A percentile compares a stretch with the other conserved stretches of the same genome.
phyloP scores from a whole-genome alignment of 1,284 basidiomycete genomes.

The Rhodotorula sp. region DNA sequence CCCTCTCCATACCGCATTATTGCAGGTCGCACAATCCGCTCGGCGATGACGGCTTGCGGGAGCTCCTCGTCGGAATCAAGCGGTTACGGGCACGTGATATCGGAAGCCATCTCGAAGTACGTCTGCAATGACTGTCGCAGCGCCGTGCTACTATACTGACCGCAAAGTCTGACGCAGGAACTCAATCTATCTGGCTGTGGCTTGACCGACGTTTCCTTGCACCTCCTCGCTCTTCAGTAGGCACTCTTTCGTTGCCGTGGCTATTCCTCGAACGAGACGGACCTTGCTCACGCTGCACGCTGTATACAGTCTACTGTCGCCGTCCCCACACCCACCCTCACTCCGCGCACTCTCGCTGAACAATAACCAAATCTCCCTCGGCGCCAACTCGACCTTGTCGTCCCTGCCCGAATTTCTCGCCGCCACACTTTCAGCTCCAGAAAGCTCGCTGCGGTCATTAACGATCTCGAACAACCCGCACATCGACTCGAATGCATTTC shows the following conservation, averaged over 20 bases:
- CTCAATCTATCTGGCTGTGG: slow-evolving; percentile 29
- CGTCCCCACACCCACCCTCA: slow-evolving; percentile 35
- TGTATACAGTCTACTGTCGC: slow-evolving; percentile 21
- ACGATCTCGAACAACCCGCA: slow-evolving; percentile 29
- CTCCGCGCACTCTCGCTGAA: slow-evolving; percentile 30
- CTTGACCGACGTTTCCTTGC: slow-evolving; percentile 32
- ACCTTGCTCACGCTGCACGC: background rate
- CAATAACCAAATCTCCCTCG: slow-evolving; percentile 27
- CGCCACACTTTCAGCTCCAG: slow-evolving; percentile 26
- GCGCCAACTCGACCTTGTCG: slow-evolving; percentile 7
- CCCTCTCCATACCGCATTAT: background rate
- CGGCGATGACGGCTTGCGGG: slow-evolving; percentile 32
- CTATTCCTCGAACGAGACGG: too few relatives aligned
- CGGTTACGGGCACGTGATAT: slow-evolving; percentile 24
- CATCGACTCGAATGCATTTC: slow-evolving; percentile 16
- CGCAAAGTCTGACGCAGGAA: slow-evolving; percentile 5
- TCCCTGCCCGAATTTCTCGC: slow-evolving; percentile 33
- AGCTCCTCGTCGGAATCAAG: slow-evolving; percentile 35
- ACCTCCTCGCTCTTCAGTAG: slow-evolving; percentile 37
- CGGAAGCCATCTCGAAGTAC: slow-evolving; percentile 29
- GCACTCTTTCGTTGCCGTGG: background rate
- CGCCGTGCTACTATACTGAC: too few relatives aligned
- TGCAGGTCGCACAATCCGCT: slow-evolving; percentile 30
- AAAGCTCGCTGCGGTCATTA: slow-evolving; percentile 28
- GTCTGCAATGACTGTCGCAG: background rate